Conservation (phyloP, 306 rosid species). For the Prunus dulcis region DNA sequence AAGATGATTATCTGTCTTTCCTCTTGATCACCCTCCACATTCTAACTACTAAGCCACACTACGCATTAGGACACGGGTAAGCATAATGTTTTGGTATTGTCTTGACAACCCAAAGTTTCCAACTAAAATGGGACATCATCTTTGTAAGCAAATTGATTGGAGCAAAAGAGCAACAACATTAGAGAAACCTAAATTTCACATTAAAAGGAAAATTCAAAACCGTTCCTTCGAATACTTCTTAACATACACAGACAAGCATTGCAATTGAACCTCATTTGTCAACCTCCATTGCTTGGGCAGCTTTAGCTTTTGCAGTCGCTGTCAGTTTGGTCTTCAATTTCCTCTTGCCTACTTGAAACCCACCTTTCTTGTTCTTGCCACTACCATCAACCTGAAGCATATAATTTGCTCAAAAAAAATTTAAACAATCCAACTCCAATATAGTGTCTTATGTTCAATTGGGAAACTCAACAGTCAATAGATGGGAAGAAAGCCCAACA, state of each 20-base stretch:
- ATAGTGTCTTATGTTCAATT: not conserved
- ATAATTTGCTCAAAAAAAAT: not conserved
- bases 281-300: constrained; percentile 85
- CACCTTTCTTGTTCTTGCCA: constrained; percentile 59
- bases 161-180: constrained; percentile 13
- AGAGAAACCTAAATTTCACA: constrained; percentile 16
- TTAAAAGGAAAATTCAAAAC: constrained; percentile 2
- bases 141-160: not conserved
- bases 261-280: constrained; percentile 54
- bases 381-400: constrained; percentile 61
- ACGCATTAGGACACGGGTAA: not conserved
- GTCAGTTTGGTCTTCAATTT: constrained; percentile 81
- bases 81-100: not conserved
- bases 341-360: constrained; percentile 80
- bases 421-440: constrained; percentile 1
- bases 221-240: constrained; percentile 11
- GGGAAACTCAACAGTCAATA: not conserved
- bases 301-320: constrained; percentile 75
- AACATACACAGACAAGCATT: constrained; percentile 3
- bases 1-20: not conserved
- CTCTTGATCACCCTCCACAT: not conserved
- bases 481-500: too few species aligned
- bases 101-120: not conserved
- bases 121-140: not conserved
- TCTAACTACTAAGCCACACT: not conserved